Conservation (phyloP, 2,329 filamentous ascomycete species). For the Penicillium psychrosexuale region DNA sequence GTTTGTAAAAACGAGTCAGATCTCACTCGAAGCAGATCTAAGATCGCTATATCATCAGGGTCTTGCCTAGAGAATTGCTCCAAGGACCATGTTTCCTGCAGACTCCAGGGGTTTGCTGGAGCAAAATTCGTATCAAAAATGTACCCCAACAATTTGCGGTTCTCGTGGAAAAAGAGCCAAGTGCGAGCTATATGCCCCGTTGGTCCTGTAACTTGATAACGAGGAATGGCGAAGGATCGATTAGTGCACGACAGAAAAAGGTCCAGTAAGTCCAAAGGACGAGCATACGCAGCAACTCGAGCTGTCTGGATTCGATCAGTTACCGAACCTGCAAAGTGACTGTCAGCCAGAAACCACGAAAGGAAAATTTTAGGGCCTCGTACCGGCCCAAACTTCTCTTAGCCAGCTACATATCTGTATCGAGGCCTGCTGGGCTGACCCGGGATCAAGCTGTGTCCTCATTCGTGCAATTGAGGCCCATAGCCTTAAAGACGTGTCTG, state of each 20-base stretch:
- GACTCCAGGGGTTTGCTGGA: constrained; percentile 26
- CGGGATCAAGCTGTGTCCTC: constrained; percentile 65
- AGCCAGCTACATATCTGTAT: constrained; percentile 78
- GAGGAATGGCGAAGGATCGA: constrained; percentile 32
- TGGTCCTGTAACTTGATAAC: constrained; percentile 24
- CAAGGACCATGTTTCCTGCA: constrained; percentile 21
- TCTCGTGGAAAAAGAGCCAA: constrained; percentile 42
- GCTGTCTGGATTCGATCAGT: constrained; percentile 65
- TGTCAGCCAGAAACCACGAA: constrained; percentile 9
- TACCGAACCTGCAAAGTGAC: constrained; percentile 44
- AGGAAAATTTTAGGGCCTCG: constrained; percentile 48
- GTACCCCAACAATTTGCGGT: constrained; percentile 48
- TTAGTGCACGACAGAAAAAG: constrained; percentile 70
- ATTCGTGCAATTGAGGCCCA: constrained; percentile 68
- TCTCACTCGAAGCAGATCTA: constrained; percentile 49
- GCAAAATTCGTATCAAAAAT: constrained; percentile 42
- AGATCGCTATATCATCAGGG: constrained; percentile 36
- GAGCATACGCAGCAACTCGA: constrained; percentile 61
- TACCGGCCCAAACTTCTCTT: constrained; percentile 73
- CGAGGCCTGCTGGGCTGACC: constrained; percentile 63
- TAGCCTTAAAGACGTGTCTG: constrained; percentile 73
- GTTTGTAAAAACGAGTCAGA: constrained; percentile 44
- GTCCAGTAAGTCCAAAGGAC: constrained; percentile 63
- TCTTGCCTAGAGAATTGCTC: constrained; percentile 29
- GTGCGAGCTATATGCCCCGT: constrained; percentile 33